phyloP scores from a whole-genome alignment of 169 alveolate species.

The Plasmodium malariae region DNA sequence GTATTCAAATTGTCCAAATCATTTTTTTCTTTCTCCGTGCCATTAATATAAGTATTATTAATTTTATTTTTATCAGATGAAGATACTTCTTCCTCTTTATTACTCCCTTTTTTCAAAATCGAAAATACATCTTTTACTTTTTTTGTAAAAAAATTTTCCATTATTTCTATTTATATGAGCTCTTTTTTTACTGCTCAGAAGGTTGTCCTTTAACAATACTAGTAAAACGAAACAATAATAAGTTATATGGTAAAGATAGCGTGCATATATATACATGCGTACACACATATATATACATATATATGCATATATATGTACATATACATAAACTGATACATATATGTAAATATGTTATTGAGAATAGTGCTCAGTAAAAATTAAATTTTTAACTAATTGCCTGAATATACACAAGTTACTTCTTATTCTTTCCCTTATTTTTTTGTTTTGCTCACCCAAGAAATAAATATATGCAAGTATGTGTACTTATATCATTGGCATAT shows the following conservation, averaged over 20 bases:
- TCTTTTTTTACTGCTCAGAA: neutral
- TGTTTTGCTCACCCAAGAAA: too few relatives aligned
- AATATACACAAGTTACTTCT: too few relatives aligned
- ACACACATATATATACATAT: neutral
- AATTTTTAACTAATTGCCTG: too few relatives aligned
- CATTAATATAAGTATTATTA: neutral
- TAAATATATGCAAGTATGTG: too few relatives aligned
- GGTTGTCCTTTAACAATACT: neutral
- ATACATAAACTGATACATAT: too few relatives aligned
- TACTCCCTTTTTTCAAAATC: constrained; percentile 23
- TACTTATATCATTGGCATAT: too few relatives aligned
- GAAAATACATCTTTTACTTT: constrained; percentile 63
- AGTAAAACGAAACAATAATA: neutral
- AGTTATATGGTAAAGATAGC: constrained; percentile 1
- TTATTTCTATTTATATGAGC: neutral
- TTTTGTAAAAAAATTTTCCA: constrained; percentile 71
- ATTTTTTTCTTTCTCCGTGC: neutral
- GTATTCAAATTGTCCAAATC: neutral
- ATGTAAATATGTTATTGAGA: too few relatives aligned
- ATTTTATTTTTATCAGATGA: constrained; percentile 1
- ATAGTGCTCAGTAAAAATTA: too few relatives aligned
- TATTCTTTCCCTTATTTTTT: too few relatives aligned
- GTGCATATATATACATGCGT: constrained; percentile 4
- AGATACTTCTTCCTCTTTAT: neutral
- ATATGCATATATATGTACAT: neutral